Percentiles rank a stretch among this genome's conserved stretches.
These are phyloP conservation scores for Flammula alnicola DNA, from an alignment of 1,284 basidiomycete species.

Conservation along the genomic window DNA sequence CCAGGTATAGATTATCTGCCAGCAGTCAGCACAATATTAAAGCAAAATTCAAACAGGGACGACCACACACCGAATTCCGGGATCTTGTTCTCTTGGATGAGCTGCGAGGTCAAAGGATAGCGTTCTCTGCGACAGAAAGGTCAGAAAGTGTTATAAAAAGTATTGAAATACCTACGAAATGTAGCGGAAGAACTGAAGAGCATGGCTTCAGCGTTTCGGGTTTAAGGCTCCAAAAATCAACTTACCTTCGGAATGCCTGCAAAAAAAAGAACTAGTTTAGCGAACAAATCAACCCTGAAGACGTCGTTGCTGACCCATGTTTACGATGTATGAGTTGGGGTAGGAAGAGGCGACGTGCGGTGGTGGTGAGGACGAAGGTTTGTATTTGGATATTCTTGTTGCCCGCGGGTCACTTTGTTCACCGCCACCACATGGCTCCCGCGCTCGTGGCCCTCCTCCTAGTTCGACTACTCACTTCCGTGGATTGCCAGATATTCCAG, in stretches of 20 bases:
- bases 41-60: background rate
- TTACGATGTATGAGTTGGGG: conserved; percentile 7
- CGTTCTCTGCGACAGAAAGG: conserved; percentile 69
- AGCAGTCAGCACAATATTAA: conserved; percentile 4
- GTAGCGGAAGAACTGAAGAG: conserved; percentile 77
- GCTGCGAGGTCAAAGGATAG: conserved; percentile 97
- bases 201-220: conserved; percentile 16
- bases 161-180: conserved; percentile 64
- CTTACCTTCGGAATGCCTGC: conserved; percentile 66
- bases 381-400: conserved; percentile 13
- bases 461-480: too few species aligned
- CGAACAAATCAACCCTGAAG: background rate
- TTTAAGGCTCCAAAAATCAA: conserved; percentile 11
- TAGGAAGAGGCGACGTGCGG: conserved; percentile 11
- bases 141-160: background rate
- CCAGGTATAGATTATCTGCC: conserved; percentile 87
- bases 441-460: too few species aligned
- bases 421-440: conserved; percentile 17
- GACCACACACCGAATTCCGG: conserved; percentile 83
- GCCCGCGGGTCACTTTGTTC: conserved; percentile 8
- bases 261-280: conserved; percentile 6
- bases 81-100: conserved; percentile 97
- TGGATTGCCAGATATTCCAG: too few species aligned
- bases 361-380: conserved; percentile 22
- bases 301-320: conserved; percentile 37